phyloP scores from a whole-genome alignment of 192 early-diverging fungal genomes.

The Podila epicladia region DNA sequence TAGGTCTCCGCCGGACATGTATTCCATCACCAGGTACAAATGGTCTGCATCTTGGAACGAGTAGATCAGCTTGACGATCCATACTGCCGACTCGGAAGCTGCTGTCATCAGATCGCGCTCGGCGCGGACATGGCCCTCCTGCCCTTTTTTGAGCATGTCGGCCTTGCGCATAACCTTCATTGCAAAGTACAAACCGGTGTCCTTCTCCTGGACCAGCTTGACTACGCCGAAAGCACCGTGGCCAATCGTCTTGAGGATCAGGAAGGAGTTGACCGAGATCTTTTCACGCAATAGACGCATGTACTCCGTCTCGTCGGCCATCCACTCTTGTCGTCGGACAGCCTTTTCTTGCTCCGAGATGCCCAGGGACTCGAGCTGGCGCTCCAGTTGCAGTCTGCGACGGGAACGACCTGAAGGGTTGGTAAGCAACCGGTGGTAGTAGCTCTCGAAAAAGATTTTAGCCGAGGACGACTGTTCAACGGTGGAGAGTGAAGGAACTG shows the following conservation, averaged over 20 bases:
- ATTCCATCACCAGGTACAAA: slow-evolving; percentile 98
- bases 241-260: slow-evolving; percentile 77
- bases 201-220: slow-evolving; percentile 76
- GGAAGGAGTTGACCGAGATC: slow-evolving; percentile 62
- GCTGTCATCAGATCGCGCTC: slow-evolving; percentile 80
- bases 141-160: slow-evolving; percentile 77
- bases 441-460: slow-evolving; percentile 70
- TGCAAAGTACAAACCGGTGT: slow-evolving; percentile 79
- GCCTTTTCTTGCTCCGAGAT: slow-evolving; percentile 63
- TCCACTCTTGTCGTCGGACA: slow-evolving; percentile 59
- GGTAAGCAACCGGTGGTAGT: slow-evolving; percentile 64
- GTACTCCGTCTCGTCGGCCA: slow-evolving; percentile 60
- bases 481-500: slow-evolving; percentile 56
- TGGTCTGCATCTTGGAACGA: slow-evolving; percentile 91
- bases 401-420: slow-evolving; percentile 57
- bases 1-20: slow-evolving; percentile 94
- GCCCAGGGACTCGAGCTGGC: slow-evolving; percentile 55
- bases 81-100: slow-evolving; percentile 62
- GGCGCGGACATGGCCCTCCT: slow-evolving; percentile 75
- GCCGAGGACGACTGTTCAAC: slow-evolving; percentile 68
- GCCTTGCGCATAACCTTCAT: slow-evolving; percentile 85
- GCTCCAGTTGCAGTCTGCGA: slow-evolving; percentile 62
- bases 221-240: slow-evolving; percentile 87
- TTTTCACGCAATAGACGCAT: slow-evolving; percentile 58
- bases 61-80: slow-evolving; percentile 93